These are phyloP conservation scores for Cytauxzoon felis DNA, from an alignment of 169 alveolate genomes.

Conservation along the genomic window DNA sequence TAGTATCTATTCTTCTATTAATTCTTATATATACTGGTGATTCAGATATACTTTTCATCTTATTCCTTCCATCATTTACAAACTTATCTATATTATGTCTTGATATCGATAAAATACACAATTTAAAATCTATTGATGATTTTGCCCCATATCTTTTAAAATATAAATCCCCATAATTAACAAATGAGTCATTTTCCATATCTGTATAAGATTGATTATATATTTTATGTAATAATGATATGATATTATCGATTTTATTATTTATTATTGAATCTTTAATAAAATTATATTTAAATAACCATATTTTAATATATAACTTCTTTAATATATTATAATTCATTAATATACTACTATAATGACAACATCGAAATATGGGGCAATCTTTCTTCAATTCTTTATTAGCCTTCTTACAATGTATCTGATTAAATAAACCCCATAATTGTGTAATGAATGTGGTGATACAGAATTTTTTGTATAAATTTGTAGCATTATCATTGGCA, in stretches of 20 bases:
- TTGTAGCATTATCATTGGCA: neutral
- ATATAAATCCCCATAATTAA: slow-evolving; percentile 9
- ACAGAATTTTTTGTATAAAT: slow-evolving; percentile 26
- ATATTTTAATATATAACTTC: neutral
- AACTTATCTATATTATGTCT: slow-evolving; percentile 23
- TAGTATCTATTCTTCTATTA: slow-evolving; percentile 27
- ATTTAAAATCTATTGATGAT: slow-evolving; percentile 36
- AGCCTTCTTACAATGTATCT: slow-evolving; percentile 25
- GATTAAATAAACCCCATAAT: slow-evolving; percentile 6
- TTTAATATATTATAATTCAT: neutral
- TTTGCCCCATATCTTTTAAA: slow-evolving; percentile 42
- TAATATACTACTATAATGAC: slow-evolving; percentile 16
- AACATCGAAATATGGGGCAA: slow-evolving; percentile 35
- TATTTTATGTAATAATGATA: slow-evolving; percentile 29
- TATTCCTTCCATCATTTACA: slow-evolving; percentile 35
- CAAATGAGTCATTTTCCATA: slow-evolving; percentile 4
- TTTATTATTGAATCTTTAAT: slow-evolving; percentile 3
- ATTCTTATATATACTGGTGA: slow-evolving; percentile 27
- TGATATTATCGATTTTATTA: slow-evolving; percentile 14
- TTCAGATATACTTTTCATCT: slow-evolving; percentile 23
- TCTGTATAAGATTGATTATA: slow-evolving; percentile 42
- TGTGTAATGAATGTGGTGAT: slow-evolving; percentile 13
- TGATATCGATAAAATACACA: slow-evolving; percentile 47
- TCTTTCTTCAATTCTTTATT: slow-evolving; percentile 12
- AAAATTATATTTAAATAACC: neutral